A percentile compares a stretch with the other conserved stretches of the same genome.
These are phyloP conservation scores for Apiotrichum akiyoshidainum DNA, from an alignment of 1,284 basidiomycete genomes.

Conservation along the genomic window DNA sequence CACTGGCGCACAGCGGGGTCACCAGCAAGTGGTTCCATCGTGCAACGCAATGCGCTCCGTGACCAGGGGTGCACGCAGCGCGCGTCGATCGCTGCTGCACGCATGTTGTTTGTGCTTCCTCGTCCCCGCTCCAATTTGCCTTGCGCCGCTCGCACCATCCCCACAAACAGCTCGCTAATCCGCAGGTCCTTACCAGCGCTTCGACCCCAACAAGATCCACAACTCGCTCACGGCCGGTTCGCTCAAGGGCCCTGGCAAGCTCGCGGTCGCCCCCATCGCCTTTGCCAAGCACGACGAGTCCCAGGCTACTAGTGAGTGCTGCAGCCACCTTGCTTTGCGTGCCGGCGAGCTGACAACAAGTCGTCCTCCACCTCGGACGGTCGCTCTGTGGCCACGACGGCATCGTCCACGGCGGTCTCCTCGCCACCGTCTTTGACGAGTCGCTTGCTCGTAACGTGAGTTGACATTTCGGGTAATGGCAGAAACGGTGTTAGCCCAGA, in stretches of 20 bases:
- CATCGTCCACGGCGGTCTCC: slow-evolving; percentile 85
- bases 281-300: slow-evolving; percentile 71
- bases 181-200: slow-evolving; percentile 68
- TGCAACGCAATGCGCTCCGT: too few species aligned
- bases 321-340: too few species aligned
- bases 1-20: too few species aligned
- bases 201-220: slow-evolving; percentile 63
- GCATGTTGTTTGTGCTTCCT: too few species aligned
- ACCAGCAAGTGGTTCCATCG: too few species aligned
- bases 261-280: slow-evolving; percentile 72
- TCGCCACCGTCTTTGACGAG: slow-evolving; percentile 89
- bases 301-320: slow-evolving; percentile 56
- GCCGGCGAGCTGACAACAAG: slow-evolving; percentile 21
- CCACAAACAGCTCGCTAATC: slow-evolving; percentile 56
- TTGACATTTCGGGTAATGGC: slow-evolving; percentile 17
- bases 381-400: slow-evolving; percentile 86
- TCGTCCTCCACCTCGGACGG: slow-evolving; percentile 76
- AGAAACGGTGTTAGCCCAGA: background rate
- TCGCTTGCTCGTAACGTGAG: slow-evolving; percentile 73
- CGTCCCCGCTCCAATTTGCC: slow-evolving; percentile 2
- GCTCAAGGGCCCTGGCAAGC: slow-evolving; percentile 75
- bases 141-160: slow-evolving; percentile 25
- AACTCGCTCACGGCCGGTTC: slow-evolving; percentile 80
- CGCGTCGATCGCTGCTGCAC: too few species aligned
- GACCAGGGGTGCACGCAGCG: too few species aligned